These are phyloP conservation scores for Penicillium diatomitis DNA, from an alignment of 495 filamentous ascomycete genomes.

Conservation along the genomic window DNA sequence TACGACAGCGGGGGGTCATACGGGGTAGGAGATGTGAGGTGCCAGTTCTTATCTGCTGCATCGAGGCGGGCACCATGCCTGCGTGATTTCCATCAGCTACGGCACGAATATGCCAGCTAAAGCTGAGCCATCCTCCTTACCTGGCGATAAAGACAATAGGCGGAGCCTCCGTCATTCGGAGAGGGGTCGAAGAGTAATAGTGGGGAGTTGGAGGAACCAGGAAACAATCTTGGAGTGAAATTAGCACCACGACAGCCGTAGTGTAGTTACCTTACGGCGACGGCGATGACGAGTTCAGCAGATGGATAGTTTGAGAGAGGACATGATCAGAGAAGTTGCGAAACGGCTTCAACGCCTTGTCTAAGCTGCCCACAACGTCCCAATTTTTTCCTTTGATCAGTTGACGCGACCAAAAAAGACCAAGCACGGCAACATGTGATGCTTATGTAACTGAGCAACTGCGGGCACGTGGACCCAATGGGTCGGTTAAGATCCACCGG, in stretches of 20 bases:
- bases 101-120: neutral
- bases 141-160: constrained; percentile 73
- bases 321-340: constrained; percentile 1
- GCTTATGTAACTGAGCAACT: neutral
- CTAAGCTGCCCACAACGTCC: neutral
- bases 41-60: constrained; percentile 89
- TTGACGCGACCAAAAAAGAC: constrained; percentile 1
- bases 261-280: neutral
- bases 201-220: neutral
- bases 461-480: neutral
- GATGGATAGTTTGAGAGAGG: neutral
- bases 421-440: neutral
- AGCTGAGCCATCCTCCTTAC: constrained; percentile 33
- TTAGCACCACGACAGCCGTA: neutral
- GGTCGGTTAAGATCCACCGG: too few relatives aligned
- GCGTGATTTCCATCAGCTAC: too few relatives aligned
- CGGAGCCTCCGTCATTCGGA: constrained; percentile 47
- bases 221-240: too few relatives aligned
- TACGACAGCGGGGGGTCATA: constrained; percentile 96
- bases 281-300: neutral
- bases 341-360: neutral
- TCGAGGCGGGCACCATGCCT: constrained; percentile 93
- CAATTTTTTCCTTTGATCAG: neutral
- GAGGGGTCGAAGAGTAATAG: neutral
- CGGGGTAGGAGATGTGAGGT: constrained; percentile 85